Base-by-base conservation (phyloP, 306 rosid genomes). In the Cucumis hystrix region DNA sequence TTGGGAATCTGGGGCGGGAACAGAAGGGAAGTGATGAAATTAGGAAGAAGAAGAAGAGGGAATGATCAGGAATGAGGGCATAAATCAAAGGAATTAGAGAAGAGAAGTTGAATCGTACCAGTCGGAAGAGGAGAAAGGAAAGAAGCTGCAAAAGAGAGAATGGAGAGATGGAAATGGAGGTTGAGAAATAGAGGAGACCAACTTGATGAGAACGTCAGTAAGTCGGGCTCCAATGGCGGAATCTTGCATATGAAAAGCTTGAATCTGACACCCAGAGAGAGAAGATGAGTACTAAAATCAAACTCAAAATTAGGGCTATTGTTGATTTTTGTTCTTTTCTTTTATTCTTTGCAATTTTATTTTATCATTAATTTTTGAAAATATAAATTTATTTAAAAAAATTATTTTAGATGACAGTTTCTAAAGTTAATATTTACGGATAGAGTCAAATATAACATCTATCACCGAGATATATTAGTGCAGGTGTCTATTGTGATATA, bases 211-310 rank as follows among this genome's bases (percentile, higher is more conserved):
- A 68, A 68, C n/a, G 56, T 43, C n/a, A 20, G 56, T 2, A 2
- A 52, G 56, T 43, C n/a, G 75, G 28, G 75, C 75, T 69, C 75
- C 56, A 69, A 43, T 69, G 75, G 75, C 57, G 75, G 75, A 21
- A 21, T 6, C 7, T 43, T 43, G 75, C 75, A 69, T 45, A 13
- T n/a, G 75, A 69, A 5, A 69, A 69, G 49, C 71, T 65, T 21
- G 57, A 69, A 69, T 69, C 75, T 69, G 56, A 69, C 75, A 41
- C 20, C 56, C 17, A 20, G 49, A 37, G 16, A 14, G 21, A 16
- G 3, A n/a, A 35, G 13, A 33, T 8, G 49, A 65, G 33, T 16
- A 40, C 52, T 66, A 10, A 39, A 66, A 66, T 66, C 52, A 66
- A 66, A 65, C 25, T 39, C 9, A 15, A 15, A 65, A 37, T 37